Evolutionary conservation across 2,329 filamentous ascomycete species (phyloP).

Genomic region (Chalaropsis ovoidea): DNA sequence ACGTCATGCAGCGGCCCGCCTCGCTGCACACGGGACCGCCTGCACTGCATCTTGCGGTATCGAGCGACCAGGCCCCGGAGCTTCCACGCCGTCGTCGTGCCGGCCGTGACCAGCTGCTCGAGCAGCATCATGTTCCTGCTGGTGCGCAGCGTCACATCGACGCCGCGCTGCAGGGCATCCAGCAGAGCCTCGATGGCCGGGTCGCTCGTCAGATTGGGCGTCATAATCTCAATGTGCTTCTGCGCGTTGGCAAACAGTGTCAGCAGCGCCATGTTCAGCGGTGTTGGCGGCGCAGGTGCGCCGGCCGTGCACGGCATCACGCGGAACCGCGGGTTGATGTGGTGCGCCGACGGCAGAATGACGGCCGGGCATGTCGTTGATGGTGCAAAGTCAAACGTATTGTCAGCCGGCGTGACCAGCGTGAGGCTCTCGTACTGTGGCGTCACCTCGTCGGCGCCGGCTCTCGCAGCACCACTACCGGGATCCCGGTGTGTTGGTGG

Average conservation of each 20-base stretch:
- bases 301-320: constrained; percentile 46
- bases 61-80: constrained; percentile 48
- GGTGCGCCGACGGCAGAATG: constrained; percentile 65
- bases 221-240: constrained; percentile 56
- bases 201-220: constrained; percentile 64
- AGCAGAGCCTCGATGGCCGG: constrained; percentile 54
- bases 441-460: not conserved
- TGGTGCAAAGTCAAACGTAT: constrained; percentile 56
- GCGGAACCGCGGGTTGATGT: constrained; percentile 54
- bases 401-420: constrained; percentile 19
- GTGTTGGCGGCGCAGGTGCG: constrained; percentile 48
- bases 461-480: not conserved
- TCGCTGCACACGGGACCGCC: constrained; percentile 13
- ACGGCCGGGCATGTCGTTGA: constrained; percentile 56
- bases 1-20: constrained; percentile 27
- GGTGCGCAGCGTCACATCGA: constrained; percentile 58
- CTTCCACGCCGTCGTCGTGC: constrained; percentile 60
- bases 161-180: constrained; percentile 51
- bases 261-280: constrained; percentile 56
- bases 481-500: not conserved
- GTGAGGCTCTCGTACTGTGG: constrained; percentile 23
- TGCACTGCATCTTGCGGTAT: constrained; percentile 36
- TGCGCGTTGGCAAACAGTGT: constrained; percentile 50
- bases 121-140: constrained; percentile 61
- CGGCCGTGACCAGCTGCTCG: constrained; percentile 71